Conservation (phyloP, 331 rosid genomes). For the Quercus tomentella region DNA sequence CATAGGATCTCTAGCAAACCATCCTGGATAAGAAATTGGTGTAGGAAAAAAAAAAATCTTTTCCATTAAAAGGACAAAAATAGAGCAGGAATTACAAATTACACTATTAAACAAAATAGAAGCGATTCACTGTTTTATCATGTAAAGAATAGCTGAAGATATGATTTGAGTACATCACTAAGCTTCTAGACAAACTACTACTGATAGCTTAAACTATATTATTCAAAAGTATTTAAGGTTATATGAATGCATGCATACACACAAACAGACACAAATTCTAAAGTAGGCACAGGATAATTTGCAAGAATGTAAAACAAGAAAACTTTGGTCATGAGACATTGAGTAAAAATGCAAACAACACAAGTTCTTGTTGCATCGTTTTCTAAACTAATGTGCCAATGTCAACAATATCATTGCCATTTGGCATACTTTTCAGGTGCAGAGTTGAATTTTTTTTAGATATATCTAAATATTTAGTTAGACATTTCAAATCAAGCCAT, state of each 20-base stretch:
- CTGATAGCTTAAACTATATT: background rate
- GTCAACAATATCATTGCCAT: background rate
- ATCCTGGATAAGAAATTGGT: slow-evolving; percentile 58
- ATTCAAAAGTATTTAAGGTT: background rate
- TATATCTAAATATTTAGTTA: background rate
- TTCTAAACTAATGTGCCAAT: background rate
- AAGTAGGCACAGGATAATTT: background rate
- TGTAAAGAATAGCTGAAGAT: background rate
- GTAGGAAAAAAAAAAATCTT: background rate
- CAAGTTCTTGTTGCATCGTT: background rate
- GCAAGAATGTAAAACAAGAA: background rate
- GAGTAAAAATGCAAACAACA: background rate
- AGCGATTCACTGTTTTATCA: background rate
- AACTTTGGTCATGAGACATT: background rate
- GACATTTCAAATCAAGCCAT: slow-evolving; percentile 3
- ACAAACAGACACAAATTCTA: background rate
- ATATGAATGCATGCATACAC: background rate
- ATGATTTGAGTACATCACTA: background rate
- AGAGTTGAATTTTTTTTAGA: background rate
- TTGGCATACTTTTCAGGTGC: background rate
- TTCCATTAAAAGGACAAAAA: background rate
- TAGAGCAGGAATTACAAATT: too few relatives aligned
- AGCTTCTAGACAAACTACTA: background rate
- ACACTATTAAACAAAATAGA: background rate
- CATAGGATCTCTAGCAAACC: slow-evolving; percentile 84